Base-by-base conservation (phyloP, 768 basidiomycete genomes). In the Suillus subluteus region DNA sequence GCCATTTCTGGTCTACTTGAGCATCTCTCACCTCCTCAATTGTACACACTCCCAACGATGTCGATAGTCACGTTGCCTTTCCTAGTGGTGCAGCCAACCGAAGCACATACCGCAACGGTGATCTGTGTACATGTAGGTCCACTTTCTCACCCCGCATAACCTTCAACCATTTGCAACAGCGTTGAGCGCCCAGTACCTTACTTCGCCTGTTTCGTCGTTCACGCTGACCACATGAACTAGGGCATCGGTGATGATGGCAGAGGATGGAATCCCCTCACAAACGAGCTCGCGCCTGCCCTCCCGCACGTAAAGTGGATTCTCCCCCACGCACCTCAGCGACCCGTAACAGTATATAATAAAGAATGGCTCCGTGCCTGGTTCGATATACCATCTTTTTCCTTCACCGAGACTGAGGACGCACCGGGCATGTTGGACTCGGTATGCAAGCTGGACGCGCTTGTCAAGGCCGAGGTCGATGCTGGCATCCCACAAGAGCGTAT, bases 271-370 rank as follows among this genome's bases (percentile, higher is more conserved):
- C 89, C 90, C 13, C 87, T 95, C 43, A 91, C 91, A 30, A 83
- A 88, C 65, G 86, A 86, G 83, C 84, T 96, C 72, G 82, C 83
- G 68, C 74, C 83, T 43, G 81, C 75, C 12, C 80, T 95, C 40
- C 81, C 84, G 15, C 91, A 96, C 73, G 82, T 96, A 67, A 96
- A 96, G 82, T 98, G 94, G 93, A 80, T 98, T 55, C 81, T 98
- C 32, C 67, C 70, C 16, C 68, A 73, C 43, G 67, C 70, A 67
- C 68, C 69, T 35, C 64, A 62, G 40, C 87, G 85, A 67, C 80
- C 87, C 8, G 89, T 98, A 32, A 92, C 88, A 18, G 87, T 91
- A 44, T 95, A 95, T 76, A 81, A 84, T 68, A 90, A 91, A 69
- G 84, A 88, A 79, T 71, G 73, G 62, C 93, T 94, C 91, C 87